phyloP scores from a whole-genome alignment of 805 yeast species.

The Brettanomyces anomalus region DNA sequence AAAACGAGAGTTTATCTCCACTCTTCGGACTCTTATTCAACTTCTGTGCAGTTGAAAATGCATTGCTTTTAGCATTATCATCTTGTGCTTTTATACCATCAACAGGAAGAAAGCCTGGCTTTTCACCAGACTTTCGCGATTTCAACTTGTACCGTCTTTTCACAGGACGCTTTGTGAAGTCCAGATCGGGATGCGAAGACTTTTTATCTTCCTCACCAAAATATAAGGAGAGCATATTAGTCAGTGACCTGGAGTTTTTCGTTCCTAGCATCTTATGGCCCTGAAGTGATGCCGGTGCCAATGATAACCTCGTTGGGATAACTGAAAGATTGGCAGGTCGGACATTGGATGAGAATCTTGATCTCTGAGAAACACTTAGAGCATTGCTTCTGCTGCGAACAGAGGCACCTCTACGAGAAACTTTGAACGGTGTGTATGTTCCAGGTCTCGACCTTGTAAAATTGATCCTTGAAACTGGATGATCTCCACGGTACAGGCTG shows the following conservation, averaged over 20 bases:
- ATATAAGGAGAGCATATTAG: constrained; percentile 3
- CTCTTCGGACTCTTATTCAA: neutral
- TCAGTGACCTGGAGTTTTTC: constrained; percentile 5
- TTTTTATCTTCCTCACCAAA: constrained; percentile 2
- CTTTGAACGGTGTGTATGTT: neutral
- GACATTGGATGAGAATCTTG: neutral
- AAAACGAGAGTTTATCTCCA: neutral
- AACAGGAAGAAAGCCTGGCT: too few species aligned
- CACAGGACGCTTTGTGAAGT: constrained; percentile 5
- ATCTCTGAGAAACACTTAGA: neutral
- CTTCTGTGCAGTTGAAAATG: neutral
- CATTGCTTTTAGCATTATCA: too few species aligned
- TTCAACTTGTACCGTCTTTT: neutral
- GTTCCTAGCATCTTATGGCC: constrained; percentile 12
- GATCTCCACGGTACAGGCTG: constrained; percentile 2
- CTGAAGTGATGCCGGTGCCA: constrained; percentile 1
- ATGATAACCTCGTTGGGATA: neutral
- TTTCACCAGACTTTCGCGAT: too few species aligned
- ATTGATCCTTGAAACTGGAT: constrained; percentile 13
- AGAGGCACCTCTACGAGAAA: neutral
- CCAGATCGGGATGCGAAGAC: neutral
- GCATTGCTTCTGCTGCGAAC: neutral
- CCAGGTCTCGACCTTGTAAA: constrained; percentile 11
- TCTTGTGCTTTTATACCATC: too few species aligned
- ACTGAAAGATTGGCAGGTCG: neutral